Percentiles rank a stretch among this genome's conserved stretches.
These are phyloP conservation scores for Candida maris DNA, from an alignment of 805 yeast genomes.

Conservation along the genomic window DNA sequence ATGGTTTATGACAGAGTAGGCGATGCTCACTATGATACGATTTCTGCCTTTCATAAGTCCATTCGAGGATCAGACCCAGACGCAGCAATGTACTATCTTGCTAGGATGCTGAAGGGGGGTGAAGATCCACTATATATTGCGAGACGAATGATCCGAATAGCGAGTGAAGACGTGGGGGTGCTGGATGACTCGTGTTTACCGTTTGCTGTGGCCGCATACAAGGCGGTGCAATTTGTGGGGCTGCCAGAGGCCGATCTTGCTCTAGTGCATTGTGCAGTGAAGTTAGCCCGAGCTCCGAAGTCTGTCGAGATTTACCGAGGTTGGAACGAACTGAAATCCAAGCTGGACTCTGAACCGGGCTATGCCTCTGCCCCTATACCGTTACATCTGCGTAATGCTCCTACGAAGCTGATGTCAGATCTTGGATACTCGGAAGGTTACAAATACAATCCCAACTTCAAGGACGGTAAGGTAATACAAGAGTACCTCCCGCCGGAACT, in stretches of 20 bases:
- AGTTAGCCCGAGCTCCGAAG: constrained; percentile 79
- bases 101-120: constrained; percentile 87
- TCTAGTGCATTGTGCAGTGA: constrained; percentile 90
- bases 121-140: constrained; percentile 90
- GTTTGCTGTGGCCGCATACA: constrained; percentile 80
- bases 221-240: constrained; percentile 86
- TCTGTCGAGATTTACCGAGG: constrained; percentile 85
- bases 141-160: constrained; percentile 88
- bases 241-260: constrained; percentile 91
- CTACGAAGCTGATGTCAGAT: constrained; percentile 86
- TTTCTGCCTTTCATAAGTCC: constrained; percentile 92
- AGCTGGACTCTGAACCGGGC: constrained; percentile 54
- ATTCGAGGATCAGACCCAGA: constrained; percentile 87
- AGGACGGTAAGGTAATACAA: constrained; percentile 71
- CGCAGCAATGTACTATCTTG: constrained; percentile 85
- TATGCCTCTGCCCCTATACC: constrained; percentile 66
- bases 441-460: constrained; percentile 82
- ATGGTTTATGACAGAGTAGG: constrained; percentile 81
- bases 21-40: constrained; percentile 91
- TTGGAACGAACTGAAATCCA: constrained; percentile 60
- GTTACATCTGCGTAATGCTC: constrained; percentile 88
- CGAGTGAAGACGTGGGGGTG: constrained; percentile 91
- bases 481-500: constrained; percentile 68
- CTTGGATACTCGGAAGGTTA: constrained; percentile 81
- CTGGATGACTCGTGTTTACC: constrained; percentile 82